phyloP scores from a whole-genome alignment of 2,329 filamentous ascomycete genomes.

The Penicillium corylophilum region DNA sequence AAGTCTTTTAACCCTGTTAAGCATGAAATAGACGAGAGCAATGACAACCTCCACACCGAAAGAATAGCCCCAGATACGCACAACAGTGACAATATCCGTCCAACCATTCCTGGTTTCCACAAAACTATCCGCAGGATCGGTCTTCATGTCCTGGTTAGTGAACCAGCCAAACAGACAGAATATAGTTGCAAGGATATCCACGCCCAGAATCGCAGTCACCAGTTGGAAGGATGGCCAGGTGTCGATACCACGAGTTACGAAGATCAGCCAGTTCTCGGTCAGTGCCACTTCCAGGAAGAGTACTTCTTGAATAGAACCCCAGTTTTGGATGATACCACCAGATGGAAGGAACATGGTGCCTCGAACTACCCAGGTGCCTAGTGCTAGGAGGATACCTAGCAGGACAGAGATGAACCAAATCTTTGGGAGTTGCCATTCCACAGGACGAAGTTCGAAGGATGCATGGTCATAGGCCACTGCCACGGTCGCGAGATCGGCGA shows the following conservation, averaged over 20 bases:
- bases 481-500: constrained; percentile 77
- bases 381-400: constrained; percentile 66
- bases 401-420: constrained; percentile 67
- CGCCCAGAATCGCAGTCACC: constrained; percentile 66
- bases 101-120: constrained; percentile 51
- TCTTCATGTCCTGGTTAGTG: constrained; percentile 50
- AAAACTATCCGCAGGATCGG: constrained; percentile 25
- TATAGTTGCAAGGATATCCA: constrained; percentile 69
- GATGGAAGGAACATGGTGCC: constrained; percentile 67
- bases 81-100: constrained; percentile 57
- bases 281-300: constrained; percentile 88
- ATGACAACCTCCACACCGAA: constrained; percentile 53
- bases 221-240: constrained; percentile 74
- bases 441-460: constrained; percentile 72
- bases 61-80: constrained; percentile 53
- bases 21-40: constrained; percentile 50
- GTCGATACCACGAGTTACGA: constrained; percentile 80
- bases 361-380: constrained; percentile 72
- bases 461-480: constrained; percentile 81
- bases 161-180: constrained; percentile 78
- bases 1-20: constrained; percentile 47
- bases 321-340: constrained; percentile 73
- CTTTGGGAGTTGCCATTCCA: constrained; percentile 80
- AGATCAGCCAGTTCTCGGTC: constrained; percentile 95
- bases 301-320: constrained; percentile 71